Evolutionary conservation across 495 filamentous ascomycete species (phyloP).

Genomic region (Neurospora tetrasperma): DNA sequence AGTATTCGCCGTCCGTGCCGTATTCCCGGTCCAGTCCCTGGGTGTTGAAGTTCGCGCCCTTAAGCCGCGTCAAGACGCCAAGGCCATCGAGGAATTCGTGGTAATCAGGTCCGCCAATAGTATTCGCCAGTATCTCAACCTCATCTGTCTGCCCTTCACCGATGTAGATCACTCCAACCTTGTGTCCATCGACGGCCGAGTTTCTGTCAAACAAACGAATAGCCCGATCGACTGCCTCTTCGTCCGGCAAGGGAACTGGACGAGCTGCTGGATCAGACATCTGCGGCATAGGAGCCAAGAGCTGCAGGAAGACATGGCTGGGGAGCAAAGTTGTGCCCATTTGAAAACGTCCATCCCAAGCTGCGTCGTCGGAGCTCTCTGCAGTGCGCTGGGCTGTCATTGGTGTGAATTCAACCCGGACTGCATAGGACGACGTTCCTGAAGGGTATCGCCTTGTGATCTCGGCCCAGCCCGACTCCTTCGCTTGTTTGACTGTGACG

Average conservation of each 20-base stretch:
- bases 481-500: conserved; percentile 72
- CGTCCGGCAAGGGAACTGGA: conserved; percentile 73
- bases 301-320: conserved; percentile 74
- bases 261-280: conserved; percentile 44
- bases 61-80: conserved; percentile 68
- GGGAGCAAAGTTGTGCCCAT: conserved; percentile 52
- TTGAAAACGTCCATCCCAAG: conserved; percentile 31
- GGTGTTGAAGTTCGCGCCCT: conserved; percentile 79
- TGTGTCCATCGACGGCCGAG: conserved; percentile 88
- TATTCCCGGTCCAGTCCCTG: conserved; percentile 74
- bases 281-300: conserved; percentile 62
- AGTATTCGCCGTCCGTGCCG: conserved; percentile 72
- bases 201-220: conserved; percentile 76
- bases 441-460: conserved; percentile 78
- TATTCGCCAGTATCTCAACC: conserved; percentile 74
- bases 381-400: conserved; percentile 55
- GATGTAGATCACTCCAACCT: conserved; percentile 89
- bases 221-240: conserved; percentile 66
- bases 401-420: conserved; percentile 60
- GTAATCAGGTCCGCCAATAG: conserved; percentile 73
- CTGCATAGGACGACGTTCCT: conserved; percentile 66
- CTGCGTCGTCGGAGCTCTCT: conserved; percentile 29
- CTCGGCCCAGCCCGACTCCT: conserved; percentile 61
- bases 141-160: conserved; percentile 74
- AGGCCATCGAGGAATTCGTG: conserved; percentile 69